A percentile compares a stretch with the other conserved stretches of the same genome.
Conservation (phyloP, 495 filamentous ascomycete species). For the Xeromyces bisporus region DNA sequence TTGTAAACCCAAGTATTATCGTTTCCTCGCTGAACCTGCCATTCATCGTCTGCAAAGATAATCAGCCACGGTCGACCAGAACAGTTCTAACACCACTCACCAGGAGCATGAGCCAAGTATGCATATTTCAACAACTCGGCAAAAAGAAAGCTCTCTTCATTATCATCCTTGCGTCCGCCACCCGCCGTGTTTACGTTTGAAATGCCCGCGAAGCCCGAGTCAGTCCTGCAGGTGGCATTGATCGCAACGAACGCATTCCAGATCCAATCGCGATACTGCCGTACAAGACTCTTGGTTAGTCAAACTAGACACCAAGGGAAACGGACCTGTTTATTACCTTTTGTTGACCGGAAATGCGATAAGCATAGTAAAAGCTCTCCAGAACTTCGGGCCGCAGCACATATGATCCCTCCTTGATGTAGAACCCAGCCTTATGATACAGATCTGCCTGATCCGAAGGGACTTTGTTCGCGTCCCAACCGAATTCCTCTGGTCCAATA, state of each 20-base stretch:
- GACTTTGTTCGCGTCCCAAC: constrained; percentile 41
- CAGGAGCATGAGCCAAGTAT: constrained; percentile 47
- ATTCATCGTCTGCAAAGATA: constrained; percentile 27
- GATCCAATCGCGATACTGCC: constrained; percentile 69
- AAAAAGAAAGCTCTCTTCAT: constrained; percentile 82
- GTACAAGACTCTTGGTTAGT: constrained; percentile 5
- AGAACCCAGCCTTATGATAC: constrained; percentile 54
- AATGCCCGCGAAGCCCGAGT: constrained; percentile 50
- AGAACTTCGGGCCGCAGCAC: constrained; percentile 70
- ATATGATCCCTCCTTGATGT: constrained; percentile 45
- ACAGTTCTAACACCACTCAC: constrained; percentile 7
- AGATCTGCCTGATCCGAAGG: constrained; percentile 36
- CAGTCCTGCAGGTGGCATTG: constrained; percentile 43
- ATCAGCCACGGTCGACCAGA: neutral
- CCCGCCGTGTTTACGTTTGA: constrained; percentile 43
- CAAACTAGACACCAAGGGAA: neutral
- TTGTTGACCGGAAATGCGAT: constrained; percentile 52
- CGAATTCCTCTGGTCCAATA: constrained; percentile 68
- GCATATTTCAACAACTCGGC: constrained; percentile 82
- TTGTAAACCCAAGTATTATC: constrained; percentile 53
- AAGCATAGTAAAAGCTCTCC: constrained; percentile 81
- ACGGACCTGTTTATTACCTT: constrained; percentile 12
- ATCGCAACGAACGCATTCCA: constrained; percentile 68
- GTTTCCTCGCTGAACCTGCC: constrained; percentile 34
- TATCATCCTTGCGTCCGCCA: constrained; percentile 47